These are phyloP conservation scores for Xylaria sp. DNA, from an alignment of 2,329 filamentous ascomycete genomes.

Conservation along the genomic window DNA sequence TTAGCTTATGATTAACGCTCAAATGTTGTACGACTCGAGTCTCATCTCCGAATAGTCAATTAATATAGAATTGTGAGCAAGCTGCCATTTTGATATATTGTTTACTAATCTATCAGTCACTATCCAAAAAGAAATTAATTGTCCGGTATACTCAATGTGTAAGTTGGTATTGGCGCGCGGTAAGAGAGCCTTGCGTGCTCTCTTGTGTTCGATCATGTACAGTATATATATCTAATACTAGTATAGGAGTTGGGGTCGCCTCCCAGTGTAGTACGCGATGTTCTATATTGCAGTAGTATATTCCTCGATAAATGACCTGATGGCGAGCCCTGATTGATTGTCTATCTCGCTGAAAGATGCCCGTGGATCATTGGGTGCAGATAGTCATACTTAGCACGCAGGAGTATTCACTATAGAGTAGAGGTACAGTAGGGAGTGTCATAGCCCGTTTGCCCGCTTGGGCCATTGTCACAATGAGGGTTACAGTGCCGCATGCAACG, in stretches of 20 bases:
- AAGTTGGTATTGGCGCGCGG: conserved; percentile 35
- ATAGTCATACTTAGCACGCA: not conserved
- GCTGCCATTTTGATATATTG: not conserved
- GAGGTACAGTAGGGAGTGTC: conserved; percentile 19
- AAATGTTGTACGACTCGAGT: not conserved
- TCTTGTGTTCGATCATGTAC: conserved; percentile 8
- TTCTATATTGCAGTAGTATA: not conserved
- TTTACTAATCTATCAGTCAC: conserved; percentile 20
- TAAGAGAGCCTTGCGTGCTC: conserved; percentile 29
- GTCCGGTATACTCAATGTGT: not conserved
- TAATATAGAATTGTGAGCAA: conserved; percentile 20
- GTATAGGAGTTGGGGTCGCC: conserved; percentile 4
- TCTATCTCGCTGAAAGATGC: conserved; percentile 17
- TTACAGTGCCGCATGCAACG: conserved; percentile 39
- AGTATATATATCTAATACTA: not conserved
- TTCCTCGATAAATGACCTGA: not conserved
- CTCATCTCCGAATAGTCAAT: conserved; percentile 24
- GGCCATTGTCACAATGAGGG: conserved; percentile 30
- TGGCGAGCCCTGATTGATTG: conserved; percentile 26
- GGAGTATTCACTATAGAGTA: not conserved
- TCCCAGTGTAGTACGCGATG: not conserved
- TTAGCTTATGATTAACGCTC: not conserved
- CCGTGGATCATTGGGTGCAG: conserved; percentile 19
- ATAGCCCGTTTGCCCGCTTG: conserved; percentile 30
- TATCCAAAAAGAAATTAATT: conserved; percentile 30